Percentiles rank a stretch among this genome's conserved stretches.
Evolutionary conservation across 1,139 yeast genomes (phyloP).

Genomic region (Saccharomyces hybrid): DNA sequence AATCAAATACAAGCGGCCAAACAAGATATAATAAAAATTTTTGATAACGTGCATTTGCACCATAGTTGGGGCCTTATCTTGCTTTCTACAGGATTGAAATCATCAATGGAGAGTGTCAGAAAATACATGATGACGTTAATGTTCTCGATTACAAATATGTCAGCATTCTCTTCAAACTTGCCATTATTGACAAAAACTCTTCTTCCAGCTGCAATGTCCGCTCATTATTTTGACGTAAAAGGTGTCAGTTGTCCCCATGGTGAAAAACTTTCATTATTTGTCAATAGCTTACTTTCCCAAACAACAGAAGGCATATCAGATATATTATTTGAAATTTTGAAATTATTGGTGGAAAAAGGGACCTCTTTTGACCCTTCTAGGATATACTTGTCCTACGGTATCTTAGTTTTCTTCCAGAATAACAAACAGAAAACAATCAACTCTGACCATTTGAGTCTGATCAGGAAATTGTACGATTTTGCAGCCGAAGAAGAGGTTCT

Average conservation of each 20-base stretch:
- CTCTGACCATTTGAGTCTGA: slow-evolving; percentile 25
- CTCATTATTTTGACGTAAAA: slow-evolving; percentile 46
- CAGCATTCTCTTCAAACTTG: slow-evolving; percentile 45
- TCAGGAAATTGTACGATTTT: slow-evolving; percentile 44
- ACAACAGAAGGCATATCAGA: slow-evolving; percentile 28
- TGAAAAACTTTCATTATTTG: slow-evolving; percentile 41
- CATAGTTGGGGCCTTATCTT: slow-evolving; percentile 70
- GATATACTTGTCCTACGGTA: slow-evolving; percentile 52
- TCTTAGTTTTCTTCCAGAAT: slow-evolving; percentile 44
- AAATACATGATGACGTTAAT: slow-evolving; percentile 54
- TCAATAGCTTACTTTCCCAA: slow-evolving; percentile 39
- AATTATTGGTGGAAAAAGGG: slow-evolving; percentile 41
- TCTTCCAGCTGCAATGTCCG: slow-evolving; percentile 58
- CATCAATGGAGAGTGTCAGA: slow-evolving; percentile 75
- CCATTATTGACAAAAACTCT: slow-evolving; percentile 41
- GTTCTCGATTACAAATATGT: slow-evolving; percentile 42
- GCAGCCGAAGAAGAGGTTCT: slow-evolving; percentile 55
- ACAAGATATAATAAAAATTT: slow-evolving; percentile 50
- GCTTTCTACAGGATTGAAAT: slow-evolving; percentile 66
- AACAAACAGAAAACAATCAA: slow-evolving; percentile 32
- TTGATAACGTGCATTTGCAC: slow-evolving; percentile 47
- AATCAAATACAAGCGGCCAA: slow-evolving; percentile 82
- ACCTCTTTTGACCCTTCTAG: slow-evolving; percentile 67
- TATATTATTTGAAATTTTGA: slow-evolving; percentile 35
- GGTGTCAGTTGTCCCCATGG: slow-evolving; percentile 53